Conservation (phyloP, 2,329 filamentous ascomycete genomes). For the Colletotrichum tanaceti region DNA sequence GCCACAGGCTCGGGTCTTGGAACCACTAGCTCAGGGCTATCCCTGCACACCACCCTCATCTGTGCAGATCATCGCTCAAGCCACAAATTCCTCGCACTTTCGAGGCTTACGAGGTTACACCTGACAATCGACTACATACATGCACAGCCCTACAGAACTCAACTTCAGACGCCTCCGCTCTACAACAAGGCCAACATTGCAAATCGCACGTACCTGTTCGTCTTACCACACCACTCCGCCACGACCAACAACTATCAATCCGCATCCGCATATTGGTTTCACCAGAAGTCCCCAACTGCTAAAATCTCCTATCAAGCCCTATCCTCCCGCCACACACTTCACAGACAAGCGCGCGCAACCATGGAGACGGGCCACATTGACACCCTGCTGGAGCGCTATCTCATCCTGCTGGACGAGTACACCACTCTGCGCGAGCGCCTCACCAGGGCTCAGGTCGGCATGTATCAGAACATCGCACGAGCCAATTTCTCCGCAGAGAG, state of each 20-base stretch:
- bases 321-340: neutral
- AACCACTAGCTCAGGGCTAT: constrained; percentile 17
- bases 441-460: constrained; percentile 62
- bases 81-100: constrained; percentile 30
- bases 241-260: neutral
- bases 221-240: neutral
- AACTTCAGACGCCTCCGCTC: constrained; percentile 17
- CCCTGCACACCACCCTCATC: constrained; percentile 31
- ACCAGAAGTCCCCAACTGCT: neutral
- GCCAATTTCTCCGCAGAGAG: constrained; percentile 79
- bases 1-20: constrained; percentile 24
- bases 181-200: neutral
- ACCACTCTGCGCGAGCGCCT: constrained; percentile 67
- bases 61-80: constrained; percentile 37
- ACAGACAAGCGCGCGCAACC: constrained; percentile 3
- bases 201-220: neutral
- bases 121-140: constrained; percentile 24
- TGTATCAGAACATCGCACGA: constrained; percentile 73
- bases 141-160: constrained; percentile 28
- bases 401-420: constrained; percentile 75
- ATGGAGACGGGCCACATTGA: constrained; percentile 62
- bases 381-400: constrained; percentile 71
- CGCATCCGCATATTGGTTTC: neutral
- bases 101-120: constrained; percentile 28
- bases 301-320: neutral